phyloP scores from a whole-genome alignment of 78 protist species.

The Guillardia theta region DNA sequence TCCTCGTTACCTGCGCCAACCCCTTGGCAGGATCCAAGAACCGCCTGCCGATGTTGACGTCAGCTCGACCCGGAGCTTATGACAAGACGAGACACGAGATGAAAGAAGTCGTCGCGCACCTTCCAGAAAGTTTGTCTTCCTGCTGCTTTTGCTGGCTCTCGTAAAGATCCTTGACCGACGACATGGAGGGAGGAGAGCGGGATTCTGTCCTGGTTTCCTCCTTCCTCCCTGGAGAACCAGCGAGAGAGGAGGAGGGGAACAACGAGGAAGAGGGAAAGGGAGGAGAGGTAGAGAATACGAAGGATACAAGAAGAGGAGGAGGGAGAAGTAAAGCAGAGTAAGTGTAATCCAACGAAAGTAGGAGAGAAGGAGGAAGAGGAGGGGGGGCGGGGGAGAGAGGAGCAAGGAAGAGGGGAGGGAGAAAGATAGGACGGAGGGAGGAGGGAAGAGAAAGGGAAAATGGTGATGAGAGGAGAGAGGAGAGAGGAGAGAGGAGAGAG shows the following conservation, averaged over 20 bases:
- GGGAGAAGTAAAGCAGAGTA: background rate
- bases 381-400: background rate
- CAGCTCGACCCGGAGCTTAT: too few species aligned
- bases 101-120: too few species aligned
- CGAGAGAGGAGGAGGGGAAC: background rate
- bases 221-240: background rate
- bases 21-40: too few species aligned
- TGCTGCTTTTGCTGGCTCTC: too few species aligned
- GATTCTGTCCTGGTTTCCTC: too few species aligned
- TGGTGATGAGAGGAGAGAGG: background rate
- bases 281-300: background rate
- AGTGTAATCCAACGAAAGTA: background rate
- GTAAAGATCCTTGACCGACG: too few species aligned
- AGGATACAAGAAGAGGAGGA: background rate
- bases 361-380: background rate
- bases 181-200: too few species aligned
- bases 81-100: too few species aligned
- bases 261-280: background rate
- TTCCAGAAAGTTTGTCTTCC: too few species aligned
- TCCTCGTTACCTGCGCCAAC: too few species aligned
- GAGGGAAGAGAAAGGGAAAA: background rate
- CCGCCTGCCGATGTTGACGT: too few species aligned
- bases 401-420: background rate
- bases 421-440: background rate
- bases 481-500: background rate